Evolutionary conservation across 129 eudicot genomes (phyloP).

Genomic region (Chrysanthemum makinoi): DNA sequence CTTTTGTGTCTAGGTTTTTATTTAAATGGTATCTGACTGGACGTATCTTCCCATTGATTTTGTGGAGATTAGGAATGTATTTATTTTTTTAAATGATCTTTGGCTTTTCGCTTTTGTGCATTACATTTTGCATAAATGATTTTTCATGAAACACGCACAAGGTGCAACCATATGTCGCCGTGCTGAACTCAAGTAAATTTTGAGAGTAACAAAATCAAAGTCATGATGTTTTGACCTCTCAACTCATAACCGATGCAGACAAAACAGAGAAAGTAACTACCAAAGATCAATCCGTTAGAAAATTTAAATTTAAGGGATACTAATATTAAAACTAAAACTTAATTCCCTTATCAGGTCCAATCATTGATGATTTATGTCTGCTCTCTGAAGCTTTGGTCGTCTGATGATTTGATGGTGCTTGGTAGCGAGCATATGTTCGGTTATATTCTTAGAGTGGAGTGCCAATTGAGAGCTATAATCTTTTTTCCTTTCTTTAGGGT

Average conservation of each 20-base stretch:
- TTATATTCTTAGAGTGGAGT: no score
- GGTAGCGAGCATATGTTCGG: no score
- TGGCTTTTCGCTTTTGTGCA: constrained; percentile 10
- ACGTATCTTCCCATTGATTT: constrained; percentile 28
- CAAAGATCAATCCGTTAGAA: background rate
- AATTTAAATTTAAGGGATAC: background rate
- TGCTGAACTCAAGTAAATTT: no score
- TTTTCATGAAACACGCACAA: no score
- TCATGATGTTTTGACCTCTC: background rate
- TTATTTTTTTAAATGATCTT: constrained; percentile 18
- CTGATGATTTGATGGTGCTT: no score
- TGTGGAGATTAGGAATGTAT: constrained; percentile 29
- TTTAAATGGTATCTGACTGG: constrained; percentile 26
- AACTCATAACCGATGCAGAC: background rate
- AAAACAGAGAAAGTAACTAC: background rate
- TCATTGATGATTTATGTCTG: no score
- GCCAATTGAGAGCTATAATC: no score
- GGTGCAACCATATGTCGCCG: no score
- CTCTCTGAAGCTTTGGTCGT: no score
- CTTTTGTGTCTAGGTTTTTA: constrained; percentile 11
- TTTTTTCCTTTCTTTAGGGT: no score
- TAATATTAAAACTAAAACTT: background rate
- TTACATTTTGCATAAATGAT: background rate
- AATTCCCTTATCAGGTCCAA: no score
- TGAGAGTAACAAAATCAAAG: background rate